Percentiles rank a stretch among this genome's conserved stretches.
phyloP scores from a whole-genome alignment of 2,329 filamentous ascomycete species.

The Aspergillus fumigatus region DNA sequence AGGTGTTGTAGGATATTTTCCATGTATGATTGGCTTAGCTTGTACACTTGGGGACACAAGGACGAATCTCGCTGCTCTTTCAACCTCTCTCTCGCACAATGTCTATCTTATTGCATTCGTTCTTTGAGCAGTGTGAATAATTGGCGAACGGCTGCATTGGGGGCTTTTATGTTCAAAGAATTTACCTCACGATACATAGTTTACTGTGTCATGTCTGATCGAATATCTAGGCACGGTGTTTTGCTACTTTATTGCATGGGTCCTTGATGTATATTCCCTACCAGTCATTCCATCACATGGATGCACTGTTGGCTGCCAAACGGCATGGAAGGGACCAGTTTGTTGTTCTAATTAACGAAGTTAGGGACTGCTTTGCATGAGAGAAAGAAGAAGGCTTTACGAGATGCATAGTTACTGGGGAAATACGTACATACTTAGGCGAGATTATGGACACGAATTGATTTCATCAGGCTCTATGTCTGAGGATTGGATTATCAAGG shows the following conservation, averaged over 20 bases:
- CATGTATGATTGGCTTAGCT: conserved; percentile 19
- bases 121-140: conserved; percentile 14
- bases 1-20: conserved; percentile 15
- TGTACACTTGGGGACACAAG: conserved; percentile 17
- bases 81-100: neutral
- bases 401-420: neutral
- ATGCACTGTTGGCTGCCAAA: neutral
- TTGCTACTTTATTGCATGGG: neutral
- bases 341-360: neutral
- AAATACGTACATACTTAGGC: neutral
- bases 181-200: neutral
- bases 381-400: neutral
- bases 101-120: conserved; percentile 5
- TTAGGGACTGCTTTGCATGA: neutral
- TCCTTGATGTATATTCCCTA: neutral
- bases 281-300: neutral
- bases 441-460: neutral
- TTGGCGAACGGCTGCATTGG: conserved; percentile 7
- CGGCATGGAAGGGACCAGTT: neutral
- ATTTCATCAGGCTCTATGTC: neutral
- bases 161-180: conserved; percentile 2
- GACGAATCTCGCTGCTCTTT: conserved; percentile 7
- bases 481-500: neutral
- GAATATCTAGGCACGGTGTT: neutral
- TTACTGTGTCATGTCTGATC: neutral